phyloP scores from a whole-genome alignment of 2,329 filamentous ascomycete genomes.

The Alternaria triticina region DNA sequence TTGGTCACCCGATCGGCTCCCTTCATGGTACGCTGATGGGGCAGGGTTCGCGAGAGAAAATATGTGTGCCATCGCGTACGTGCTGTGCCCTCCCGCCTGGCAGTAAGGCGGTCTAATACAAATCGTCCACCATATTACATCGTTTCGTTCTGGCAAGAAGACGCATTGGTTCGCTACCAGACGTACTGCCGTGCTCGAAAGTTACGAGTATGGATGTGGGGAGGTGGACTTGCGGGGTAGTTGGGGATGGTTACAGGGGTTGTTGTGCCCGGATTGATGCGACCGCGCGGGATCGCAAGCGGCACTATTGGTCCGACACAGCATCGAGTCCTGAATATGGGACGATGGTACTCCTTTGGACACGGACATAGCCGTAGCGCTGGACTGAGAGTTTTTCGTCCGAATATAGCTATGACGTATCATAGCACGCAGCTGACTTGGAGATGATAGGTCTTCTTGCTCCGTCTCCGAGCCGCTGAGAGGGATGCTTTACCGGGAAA shows the following conservation, averaged over 20 bases:
- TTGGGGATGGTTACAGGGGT: constrained; percentile 3
- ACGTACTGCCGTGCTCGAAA: constrained; percentile 9
- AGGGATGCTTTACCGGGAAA: not conserved
- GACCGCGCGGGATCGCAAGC: constrained; percentile 5
- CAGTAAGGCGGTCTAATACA: not conserved
- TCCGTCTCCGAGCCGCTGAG: not conserved
- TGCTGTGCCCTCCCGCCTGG: not conserved
- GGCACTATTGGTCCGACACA: constrained; percentile 1
- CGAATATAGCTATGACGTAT: not conserved
- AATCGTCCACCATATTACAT: not conserved
- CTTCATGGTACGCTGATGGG: constrained; percentile 32
- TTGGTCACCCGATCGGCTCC: constrained; percentile 30
- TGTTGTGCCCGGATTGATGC: constrained; percentile 11
- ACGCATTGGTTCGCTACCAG: not conserved
- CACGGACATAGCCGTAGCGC: not conserved
- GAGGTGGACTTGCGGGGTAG: constrained; percentile 19
- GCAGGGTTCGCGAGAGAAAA: constrained; percentile 39
- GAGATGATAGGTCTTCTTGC: not conserved
- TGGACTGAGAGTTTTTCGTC: not conserved
- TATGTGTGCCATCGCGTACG: constrained; percentile 40
- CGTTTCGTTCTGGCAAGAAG: no score
- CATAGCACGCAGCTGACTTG: not conserved
- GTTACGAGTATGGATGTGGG: constrained; percentile 15
- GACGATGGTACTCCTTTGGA: constrained; percentile 47
- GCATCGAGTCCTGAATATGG: not conserved